Conservation (phyloP, 345 rosid species). For the Dipteronia dyeriana region DNA sequence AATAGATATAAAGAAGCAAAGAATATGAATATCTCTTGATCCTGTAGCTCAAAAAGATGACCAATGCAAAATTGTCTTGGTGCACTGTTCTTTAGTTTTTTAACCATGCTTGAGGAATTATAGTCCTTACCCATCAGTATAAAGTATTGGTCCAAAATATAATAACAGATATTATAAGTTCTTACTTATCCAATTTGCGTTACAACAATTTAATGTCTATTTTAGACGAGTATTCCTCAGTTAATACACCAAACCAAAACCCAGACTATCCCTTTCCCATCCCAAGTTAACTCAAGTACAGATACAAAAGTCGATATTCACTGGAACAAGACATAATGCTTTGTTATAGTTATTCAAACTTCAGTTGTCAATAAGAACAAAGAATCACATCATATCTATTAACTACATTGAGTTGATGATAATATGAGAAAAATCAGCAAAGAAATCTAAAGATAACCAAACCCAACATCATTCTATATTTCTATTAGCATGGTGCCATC, state of each 20-base stretch:
- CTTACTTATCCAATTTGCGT: background rate
- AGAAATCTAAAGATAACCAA: background rate
- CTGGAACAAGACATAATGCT: background rate
- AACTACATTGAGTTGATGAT: background rate
- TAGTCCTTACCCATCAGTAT: background rate
- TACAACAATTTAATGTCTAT: background rate
- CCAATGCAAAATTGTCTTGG: background rate
- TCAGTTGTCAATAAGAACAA: background rate
- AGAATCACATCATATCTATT: background rate
- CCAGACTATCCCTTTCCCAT: background rate
- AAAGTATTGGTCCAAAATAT: background rate
- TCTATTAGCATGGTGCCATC: background rate
- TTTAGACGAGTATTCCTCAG: background rate
- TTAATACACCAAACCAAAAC: background rate
- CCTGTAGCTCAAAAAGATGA: background rate
- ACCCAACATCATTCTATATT: background rate
- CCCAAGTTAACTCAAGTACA: background rate
- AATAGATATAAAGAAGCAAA: slow-evolving; percentile 1
- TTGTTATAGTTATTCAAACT: background rate
- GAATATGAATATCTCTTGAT: background rate
- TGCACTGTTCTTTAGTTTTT: background rate
- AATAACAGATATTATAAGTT: background rate
- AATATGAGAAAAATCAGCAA: background rate
- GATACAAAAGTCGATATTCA: background rate
- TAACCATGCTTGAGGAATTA: background rate